Percentiles rank a stretch among this genome's conserved stretches.
Conservation (phyloP, 306 rosid genomes). For the Quercus variabilis region DNA sequence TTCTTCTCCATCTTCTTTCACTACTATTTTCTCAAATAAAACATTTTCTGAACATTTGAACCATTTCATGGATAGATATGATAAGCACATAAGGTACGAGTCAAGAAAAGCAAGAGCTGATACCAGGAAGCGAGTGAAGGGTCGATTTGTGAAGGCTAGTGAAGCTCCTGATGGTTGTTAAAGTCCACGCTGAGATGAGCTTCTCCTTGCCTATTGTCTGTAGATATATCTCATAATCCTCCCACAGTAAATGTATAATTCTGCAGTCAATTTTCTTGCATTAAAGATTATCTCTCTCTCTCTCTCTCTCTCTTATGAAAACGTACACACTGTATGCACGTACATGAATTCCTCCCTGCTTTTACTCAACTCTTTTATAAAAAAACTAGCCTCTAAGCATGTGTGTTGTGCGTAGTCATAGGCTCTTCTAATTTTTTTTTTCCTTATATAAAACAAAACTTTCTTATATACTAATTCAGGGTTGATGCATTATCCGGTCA, state of each 20-base stretch:
- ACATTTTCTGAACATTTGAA: not conserved
- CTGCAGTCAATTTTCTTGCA: not conserved
- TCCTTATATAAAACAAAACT: too few relatives aligned
- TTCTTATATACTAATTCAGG: too few relatives aligned
- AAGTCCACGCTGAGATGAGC: not conserved
- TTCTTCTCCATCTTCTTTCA: not conserved
- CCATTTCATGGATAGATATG: slow-evolving; percentile 39
- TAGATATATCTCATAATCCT: slow-evolving; percentile 16
- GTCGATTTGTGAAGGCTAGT: slow-evolving; percentile 62
- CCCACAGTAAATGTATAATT: slow-evolving; percentile 20
- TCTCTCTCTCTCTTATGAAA: not conserved
- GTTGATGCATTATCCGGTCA: too few relatives aligned
- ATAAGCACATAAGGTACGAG: slow-evolving; percentile 65
- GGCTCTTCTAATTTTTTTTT: too few relatives aligned
- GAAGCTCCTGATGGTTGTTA: slow-evolving; percentile 27
- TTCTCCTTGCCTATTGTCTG: not conserved
- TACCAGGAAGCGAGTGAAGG: slow-evolving; percentile 66
- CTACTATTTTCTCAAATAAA: not conserved
- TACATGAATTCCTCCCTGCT: not conserved
- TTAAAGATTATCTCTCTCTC: not conserved
- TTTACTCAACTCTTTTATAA: not conserved
- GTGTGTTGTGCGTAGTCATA: rapidly evolving
- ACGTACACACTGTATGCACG: not conserved
- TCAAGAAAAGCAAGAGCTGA: slow-evolving; percentile 77
- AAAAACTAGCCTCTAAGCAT: too few relatives aligned